These are phyloP conservation scores for Mortierella sp. DNA, from an alignment of 371 early-diverging fungal species.

Conservation along the genomic window DNA sequence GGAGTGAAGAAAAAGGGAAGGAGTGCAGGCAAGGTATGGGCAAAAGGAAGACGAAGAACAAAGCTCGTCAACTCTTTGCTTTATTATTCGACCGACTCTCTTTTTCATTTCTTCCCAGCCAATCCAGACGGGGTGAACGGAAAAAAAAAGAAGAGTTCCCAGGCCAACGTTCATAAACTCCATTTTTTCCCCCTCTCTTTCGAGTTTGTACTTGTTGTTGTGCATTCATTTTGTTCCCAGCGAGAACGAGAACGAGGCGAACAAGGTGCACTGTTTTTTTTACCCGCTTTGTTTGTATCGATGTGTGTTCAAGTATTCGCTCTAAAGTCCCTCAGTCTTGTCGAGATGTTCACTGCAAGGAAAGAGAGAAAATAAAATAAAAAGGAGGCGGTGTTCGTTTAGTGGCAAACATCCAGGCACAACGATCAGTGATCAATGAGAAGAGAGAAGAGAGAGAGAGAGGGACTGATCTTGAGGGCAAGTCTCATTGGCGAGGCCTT, in stretches of 20 bases:
- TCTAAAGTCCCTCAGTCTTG: background rate
- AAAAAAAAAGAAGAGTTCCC: constrained; percentile 1
- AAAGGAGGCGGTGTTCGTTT: background rate
- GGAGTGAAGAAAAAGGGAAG: background rate
- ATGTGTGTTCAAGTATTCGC: no score
- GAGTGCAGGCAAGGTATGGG: background rate
- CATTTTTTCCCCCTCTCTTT: background rate
- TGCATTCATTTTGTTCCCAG: background rate
- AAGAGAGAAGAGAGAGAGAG: no score
- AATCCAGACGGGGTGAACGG: background rate
- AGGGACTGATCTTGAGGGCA: no score
- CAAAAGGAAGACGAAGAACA: background rate
- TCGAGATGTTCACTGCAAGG: background rate
- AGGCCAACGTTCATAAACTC: background rate
- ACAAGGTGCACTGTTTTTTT: no score
- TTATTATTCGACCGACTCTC: background rate
- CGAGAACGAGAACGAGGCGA: background rate
- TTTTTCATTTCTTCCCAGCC: constrained; percentile 1
- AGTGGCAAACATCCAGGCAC: background rate
- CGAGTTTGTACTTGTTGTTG: background rate
- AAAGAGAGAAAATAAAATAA: background rate
- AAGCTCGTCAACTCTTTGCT: background rate
- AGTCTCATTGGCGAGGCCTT: no score
- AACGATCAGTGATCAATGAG: background rate
- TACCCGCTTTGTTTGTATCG: no score